phyloP scores from a whole-genome alignment of 2,329 filamentous ascomycete genomes.

The Botrytis sinoallii region DNA sequence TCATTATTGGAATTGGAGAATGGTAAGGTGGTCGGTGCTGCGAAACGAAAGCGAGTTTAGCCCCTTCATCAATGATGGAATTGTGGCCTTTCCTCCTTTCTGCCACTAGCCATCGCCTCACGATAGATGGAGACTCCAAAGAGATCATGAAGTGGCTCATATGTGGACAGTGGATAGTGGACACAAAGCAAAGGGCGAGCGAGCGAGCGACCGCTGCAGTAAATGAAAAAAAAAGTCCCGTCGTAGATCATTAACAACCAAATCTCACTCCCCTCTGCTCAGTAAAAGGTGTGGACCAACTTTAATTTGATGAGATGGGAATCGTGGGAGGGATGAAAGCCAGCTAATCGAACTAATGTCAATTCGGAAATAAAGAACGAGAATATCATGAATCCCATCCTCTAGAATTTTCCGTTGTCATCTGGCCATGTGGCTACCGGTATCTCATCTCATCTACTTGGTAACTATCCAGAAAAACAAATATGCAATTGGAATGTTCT shows the following conservation, averaged over 20 bases:
- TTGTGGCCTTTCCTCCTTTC: background rate
- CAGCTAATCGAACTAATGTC: background rate
- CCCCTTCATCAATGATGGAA: slow-evolving; percentile 15
- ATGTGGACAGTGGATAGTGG: background rate
- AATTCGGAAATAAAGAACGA: slow-evolving; percentile 15
- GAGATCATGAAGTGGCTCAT: background rate
- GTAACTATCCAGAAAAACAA: background rate
- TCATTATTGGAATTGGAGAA: background rate
- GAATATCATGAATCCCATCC: background rate
- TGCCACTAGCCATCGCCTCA: background rate
- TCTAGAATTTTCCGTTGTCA: background rate
- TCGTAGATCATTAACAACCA: background rate
- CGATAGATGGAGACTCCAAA: background rate
- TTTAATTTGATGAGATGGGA: slow-evolving; percentile 14
- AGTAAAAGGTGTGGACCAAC: slow-evolving; percentile 2
- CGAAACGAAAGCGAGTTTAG: slow-evolving; percentile 13
- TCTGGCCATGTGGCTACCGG: slow-evolving; percentile 8
- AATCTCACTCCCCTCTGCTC: background rate
- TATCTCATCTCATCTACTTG: slow-evolving; percentile 3
- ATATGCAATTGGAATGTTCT: background rate
- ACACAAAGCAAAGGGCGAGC: background rate
- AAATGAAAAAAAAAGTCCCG: background rate
- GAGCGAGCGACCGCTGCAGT: background rate
- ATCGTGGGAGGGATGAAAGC: background rate
- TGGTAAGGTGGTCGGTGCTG: slow-evolving; percentile 5